phyloP scores from a whole-genome alignment of 805 yeast genomes.

The Pichia kluyveri region DNA sequence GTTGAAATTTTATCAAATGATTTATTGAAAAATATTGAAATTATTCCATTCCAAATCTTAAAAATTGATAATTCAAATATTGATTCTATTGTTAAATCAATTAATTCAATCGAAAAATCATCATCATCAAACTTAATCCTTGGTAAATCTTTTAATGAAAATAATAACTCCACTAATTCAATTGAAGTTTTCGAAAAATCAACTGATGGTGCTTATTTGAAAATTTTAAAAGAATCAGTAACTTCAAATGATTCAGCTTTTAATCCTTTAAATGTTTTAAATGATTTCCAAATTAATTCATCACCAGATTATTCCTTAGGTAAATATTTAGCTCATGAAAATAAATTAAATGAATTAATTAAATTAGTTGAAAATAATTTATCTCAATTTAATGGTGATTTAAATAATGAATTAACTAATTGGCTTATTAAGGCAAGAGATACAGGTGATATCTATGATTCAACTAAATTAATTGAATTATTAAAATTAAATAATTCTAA shows the following conservation, averaged over 20 bases:
- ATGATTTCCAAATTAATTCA: constrained; percentile 47
- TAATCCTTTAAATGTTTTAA: constrained; percentile 39
- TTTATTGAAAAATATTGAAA: constrained; percentile 33
- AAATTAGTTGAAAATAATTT: constrained; percentile 36
- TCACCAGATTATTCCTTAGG: constrained; percentile 90
- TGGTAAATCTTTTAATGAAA: constrained; percentile 34
- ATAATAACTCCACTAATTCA: constrained; percentile 12
- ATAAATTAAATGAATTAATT: constrained; percentile 38
- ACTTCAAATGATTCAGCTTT: constrained; percentile 27
- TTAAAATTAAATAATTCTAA: constrained; percentile 15
- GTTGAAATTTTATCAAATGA: constrained; percentile 41
- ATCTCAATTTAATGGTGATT: constrained; percentile 36
- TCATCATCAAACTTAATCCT: constrained; percentile 32
- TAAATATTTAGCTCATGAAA: constrained; percentile 48
- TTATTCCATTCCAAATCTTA: constrained; percentile 51
- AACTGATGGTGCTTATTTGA: constrained; percentile 65
- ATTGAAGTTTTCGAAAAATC: constrained; percentile 42
- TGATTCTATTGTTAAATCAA: constrained; percentile 33
- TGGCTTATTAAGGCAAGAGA: constrained; percentile 56
- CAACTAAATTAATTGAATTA: constrained; percentile 23
- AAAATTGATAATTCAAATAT: constrained; percentile 32
- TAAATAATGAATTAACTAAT: constrained; percentile 50
- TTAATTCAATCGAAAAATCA: constrained; percentile 38
- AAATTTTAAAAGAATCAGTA: constrained; percentile 57
- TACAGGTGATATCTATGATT: constrained; percentile 23